Evolutionary conservation across 2,329 filamentous ascomycete species (phyloP), one percentile per base, ranked within the genome.

Genomic region (Calonectria multiphialidica): DNA sequence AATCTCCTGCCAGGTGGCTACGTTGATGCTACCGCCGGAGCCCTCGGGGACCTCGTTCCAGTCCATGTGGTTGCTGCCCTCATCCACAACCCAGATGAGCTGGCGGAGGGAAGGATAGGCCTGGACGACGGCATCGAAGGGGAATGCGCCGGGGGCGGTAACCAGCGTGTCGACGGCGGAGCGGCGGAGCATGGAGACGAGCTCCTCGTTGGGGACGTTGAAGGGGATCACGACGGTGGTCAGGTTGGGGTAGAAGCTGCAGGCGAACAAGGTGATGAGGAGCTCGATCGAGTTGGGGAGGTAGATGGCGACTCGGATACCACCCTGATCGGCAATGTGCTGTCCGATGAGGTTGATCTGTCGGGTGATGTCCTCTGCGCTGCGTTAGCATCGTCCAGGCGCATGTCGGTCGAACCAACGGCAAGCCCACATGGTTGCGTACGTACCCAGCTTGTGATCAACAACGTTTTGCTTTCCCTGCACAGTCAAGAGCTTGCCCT

Each of bases 241-340:
- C 78, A 98, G 89, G 80, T 93, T 94, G 18, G 84, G 81, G 83
- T 98, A 96, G 86, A 98, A 98, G 75, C 94, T 92, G 82, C 94
- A 96, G 69, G 96, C 95, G 80, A 99, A 98, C 23, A 98, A 86
- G 9, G 93, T 89, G 40, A 91, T 90, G 62, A 99, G 87, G 73
- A 98, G 91, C 84, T 99, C 97, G 79, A 98, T 88, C 57, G 95
- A 98, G 87, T 99, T 98, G 50, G 96, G 95, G 69, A 98, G 89
- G 83, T 97, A 98, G 75, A 98, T 90, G 74, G 95, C 97, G 37
- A 98, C 94, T 62, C 92, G 93, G 81, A 92, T 93, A 44, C 91
- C 91, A 68, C 92, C 91, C 74, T 93, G 90, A 78, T 94, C 90
- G 70, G 94, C 87, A 76, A 95, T 89, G 79, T 96, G 91, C 79